Conservation (phyloP, 345 rosid genomes). For the Ricinus communis region DNA sequence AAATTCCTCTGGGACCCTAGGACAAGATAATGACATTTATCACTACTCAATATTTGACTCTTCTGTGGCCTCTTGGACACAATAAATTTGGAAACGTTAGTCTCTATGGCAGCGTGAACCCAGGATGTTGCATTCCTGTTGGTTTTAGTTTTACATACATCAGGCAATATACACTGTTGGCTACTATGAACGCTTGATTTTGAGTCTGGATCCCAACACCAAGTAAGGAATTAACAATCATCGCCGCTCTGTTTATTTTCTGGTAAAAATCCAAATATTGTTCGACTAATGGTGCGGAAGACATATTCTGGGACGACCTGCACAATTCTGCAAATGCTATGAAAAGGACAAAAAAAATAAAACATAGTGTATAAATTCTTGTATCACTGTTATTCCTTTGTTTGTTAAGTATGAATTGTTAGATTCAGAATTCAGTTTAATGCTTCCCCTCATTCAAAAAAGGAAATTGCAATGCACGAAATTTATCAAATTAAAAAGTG, state of each 20-base stretch:
- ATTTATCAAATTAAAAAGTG: no score
- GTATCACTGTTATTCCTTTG: no score
- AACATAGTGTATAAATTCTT: no score
- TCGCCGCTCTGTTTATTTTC: constrained; percentile 30
- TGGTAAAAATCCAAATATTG: constrained; percentile 44
- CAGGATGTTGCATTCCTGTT: constrained; percentile 37
- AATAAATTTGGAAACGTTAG: constrained; percentile 39
- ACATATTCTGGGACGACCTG: constrained; percentile 29
- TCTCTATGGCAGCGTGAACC: constrained; percentile 44
- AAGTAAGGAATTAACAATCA: constrained; percentile 30
- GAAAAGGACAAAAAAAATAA: constrained; percentile 7
- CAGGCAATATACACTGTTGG: constrained; percentile 3
- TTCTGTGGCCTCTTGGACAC: constrained; percentile 33
- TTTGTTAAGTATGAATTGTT: no score
- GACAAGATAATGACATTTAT: constrained; percentile 26
- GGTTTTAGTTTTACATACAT: constrained; percentile 16
- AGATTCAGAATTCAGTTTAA: no score
- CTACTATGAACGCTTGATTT: constrained; percentile 20
- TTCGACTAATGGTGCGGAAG: constrained; percentile 33
- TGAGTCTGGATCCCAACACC: constrained; percentile 15
- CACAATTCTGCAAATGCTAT: constrained; percentile 43
- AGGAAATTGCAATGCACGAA: no score
- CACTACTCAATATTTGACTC: constrained; percentile 14
- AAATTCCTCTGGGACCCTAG: constrained; percentile 26
- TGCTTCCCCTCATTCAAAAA: no score